These are phyloP conservation scores for Mortierella antarctica DNA, from an alignment of 192 early-diverging fungal genomes.

Conservation along the genomic window DNA sequence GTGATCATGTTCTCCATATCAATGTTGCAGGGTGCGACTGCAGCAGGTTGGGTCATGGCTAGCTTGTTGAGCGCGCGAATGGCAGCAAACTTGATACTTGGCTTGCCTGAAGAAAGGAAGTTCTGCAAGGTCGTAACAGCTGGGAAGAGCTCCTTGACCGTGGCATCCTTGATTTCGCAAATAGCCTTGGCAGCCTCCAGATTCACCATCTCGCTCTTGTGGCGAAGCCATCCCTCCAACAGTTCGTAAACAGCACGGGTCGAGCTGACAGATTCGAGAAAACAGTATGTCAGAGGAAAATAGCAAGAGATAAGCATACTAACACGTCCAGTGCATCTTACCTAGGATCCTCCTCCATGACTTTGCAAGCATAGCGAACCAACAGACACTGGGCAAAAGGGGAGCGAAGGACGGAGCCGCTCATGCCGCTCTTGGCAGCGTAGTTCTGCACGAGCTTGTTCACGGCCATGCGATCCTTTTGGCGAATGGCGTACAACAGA, in stretches of 20 bases:
- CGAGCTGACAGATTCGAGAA: slow-evolving; percentile 39
- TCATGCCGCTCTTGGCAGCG: slow-evolving; percentile 65
- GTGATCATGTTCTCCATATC: slow-evolving; percentile 99
- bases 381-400: slow-evolving; percentile 92
- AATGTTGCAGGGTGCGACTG: slow-evolving; percentile 94
- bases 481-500: slow-evolving; percentile 92
- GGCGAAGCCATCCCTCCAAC: slow-evolving; percentile 90
- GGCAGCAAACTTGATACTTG: slow-evolving; percentile 94
- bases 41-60: slow-evolving; percentile 88
- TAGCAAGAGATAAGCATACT: not conserved
- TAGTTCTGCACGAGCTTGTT: slow-evolving; percentile 95
- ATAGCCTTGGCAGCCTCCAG: slow-evolving; percentile 97
- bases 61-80: slow-evolving; percentile 97
- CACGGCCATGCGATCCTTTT: slow-evolving; percentile 98
- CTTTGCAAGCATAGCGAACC: slow-evolving; percentile 91
- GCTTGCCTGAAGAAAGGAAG: slow-evolving; percentile 93
- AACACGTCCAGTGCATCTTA: slow-evolving; percentile 25
- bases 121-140: slow-evolving; percentile 95
- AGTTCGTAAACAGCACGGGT: slow-evolving; percentile 81
- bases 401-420: slow-evolving; percentile 72
- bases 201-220: slow-evolving; percentile 98
- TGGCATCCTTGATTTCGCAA: slow-evolving; percentile 89
- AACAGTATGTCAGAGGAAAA: not conserved
- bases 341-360: slow-evolving; percentile 82
- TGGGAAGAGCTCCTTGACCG: slow-evolving; percentile 86